phyloP scores from a whole-genome alignment of 139 green algal genomes.

The Chlamydomonas sp. region DNA sequence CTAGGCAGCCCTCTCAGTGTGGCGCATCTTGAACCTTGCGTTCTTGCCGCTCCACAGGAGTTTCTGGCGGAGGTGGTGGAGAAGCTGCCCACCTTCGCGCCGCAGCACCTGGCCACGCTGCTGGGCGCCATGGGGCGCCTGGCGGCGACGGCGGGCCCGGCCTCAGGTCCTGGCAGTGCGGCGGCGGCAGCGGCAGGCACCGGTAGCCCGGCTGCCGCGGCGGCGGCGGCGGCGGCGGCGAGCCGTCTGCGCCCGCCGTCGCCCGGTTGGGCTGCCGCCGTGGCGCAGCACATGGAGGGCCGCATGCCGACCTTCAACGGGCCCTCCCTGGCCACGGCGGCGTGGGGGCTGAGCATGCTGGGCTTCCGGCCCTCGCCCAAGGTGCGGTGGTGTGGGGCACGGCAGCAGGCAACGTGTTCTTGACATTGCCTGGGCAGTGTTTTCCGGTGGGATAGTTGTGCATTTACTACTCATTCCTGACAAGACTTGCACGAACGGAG shows the following conservation, averaged over 20 bases:
- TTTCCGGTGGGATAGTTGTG: neutral
- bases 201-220: neutral
- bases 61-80: slow-evolving; percentile 47
- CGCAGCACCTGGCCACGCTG: slow-evolving; percentile 40
- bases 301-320: slow-evolving; percentile 31
- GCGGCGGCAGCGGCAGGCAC: too few relatives aligned
- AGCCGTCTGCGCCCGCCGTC: neutral
- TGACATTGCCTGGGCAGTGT: neutral
- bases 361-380: neutral
- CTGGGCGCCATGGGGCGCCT: slow-evolving; percentile 42
- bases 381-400: neutral
- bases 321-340: slow-evolving; percentile 4
- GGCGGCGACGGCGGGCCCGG: neutral
- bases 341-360: slow-evolving; percentile 30
- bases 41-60: neutral
- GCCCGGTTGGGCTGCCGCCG: slow-evolving; percentile 25
- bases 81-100: slow-evolving; percentile 48
- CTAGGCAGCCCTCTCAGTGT: too few relatives aligned
- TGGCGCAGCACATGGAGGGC: neutral
- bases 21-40: neutral
- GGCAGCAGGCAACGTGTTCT: neutral
- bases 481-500: too few relatives aligned
- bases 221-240: neutral
- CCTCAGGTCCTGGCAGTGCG: neutral
- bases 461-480: too few relatives aligned